Conservation (phyloP, 352 stramenopile genomes). For the Phytophthora cryptogea region DNA sequence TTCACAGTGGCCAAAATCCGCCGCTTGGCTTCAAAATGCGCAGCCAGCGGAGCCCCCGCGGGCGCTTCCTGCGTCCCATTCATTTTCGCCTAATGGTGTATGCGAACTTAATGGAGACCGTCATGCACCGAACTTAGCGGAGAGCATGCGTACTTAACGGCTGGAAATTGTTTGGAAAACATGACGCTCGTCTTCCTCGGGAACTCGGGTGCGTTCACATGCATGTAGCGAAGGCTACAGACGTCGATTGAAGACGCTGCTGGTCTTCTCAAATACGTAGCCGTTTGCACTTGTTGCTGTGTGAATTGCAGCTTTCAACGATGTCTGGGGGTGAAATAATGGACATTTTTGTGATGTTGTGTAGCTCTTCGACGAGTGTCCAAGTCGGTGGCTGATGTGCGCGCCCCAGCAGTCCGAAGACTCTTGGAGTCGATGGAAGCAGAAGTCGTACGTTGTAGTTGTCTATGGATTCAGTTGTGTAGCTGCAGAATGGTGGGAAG, state of each 20-base stretch:
- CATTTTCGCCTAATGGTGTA: conserved; percentile 20
- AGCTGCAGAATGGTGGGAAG: neutral
- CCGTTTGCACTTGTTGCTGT: neutral
- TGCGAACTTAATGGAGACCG: conserved; percentile 18
- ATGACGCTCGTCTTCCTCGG: conserved; percentile 77
- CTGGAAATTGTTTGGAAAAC: neutral
- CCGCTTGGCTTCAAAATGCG: conserved; percentile 58
- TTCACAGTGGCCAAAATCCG: conserved; percentile 38
- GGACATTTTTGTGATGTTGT: conserved; percentile 4
- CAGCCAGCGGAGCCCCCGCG: conserved; percentile 33
- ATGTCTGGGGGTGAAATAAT: conserved; percentile 16
- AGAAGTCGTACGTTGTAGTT: conserved; percentile 74
- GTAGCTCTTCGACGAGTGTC: conserved; percentile 72
- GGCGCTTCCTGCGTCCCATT: conserved; percentile 30
- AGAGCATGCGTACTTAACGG: too few species aligned
- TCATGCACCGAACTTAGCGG: neutral
- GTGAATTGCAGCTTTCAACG: neutral
- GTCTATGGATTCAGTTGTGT: neutral
- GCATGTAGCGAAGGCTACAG: conserved; percentile 1
- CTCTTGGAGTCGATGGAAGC: conserved; percentile 66
- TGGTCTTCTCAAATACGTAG: neutral
- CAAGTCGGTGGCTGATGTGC: conserved; percentile 65
- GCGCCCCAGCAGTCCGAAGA: conserved; percentile 46
- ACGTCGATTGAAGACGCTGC: neutral
- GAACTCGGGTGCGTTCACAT: conserved; percentile 54